Evolutionary conservation across 306 rosid species (phyloP).

Genomic region (Spatholobus suberectus): DNA sequence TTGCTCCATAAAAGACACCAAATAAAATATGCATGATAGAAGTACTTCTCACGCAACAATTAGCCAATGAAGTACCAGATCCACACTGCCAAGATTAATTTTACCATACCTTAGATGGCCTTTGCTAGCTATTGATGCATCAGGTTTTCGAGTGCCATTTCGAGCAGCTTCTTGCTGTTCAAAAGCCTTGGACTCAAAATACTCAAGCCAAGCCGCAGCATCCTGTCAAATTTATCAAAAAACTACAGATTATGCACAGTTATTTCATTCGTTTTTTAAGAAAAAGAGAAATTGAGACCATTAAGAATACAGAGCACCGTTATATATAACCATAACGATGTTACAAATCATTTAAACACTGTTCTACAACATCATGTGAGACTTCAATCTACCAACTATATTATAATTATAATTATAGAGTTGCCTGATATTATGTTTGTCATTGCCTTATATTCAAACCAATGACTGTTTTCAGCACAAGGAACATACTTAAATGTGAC

Average conservation of each 20-base stretch:
- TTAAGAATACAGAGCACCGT: neutral
- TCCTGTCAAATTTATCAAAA: slow-evolving; percentile 65
- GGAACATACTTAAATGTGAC: slow-evolving; percentile 19
- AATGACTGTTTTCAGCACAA: neutral
- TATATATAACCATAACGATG: neutral
- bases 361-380: slow-evolving; percentile 19
- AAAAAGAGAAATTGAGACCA: neutral
- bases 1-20: neutral
- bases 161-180: slow-evolving; percentile 99
- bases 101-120: slow-evolving; percentile 88
- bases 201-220: slow-evolving; percentile 99
- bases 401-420: no score
- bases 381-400: slow-evolving; percentile 25
- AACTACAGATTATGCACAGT: no score
- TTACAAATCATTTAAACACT: neutral
- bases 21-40: slow-evolving; percentile 4
- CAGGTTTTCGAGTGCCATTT: slow-evolving; percentile 95
- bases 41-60: slow-evolving; percentile 26
- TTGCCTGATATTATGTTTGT: neutral
- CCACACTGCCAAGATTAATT: slow-evolving; percentile 29
- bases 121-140: slow-evolving; percentile 98
- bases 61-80: slow-evolving; percentile 13
- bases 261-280: neutral
- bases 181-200: slow-evolving; percentile 98
- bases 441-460: slow-evolving; percentile 20